Conservation (phyloP, 75 land plant species). For the Selaginella tamariscina region DNA sequence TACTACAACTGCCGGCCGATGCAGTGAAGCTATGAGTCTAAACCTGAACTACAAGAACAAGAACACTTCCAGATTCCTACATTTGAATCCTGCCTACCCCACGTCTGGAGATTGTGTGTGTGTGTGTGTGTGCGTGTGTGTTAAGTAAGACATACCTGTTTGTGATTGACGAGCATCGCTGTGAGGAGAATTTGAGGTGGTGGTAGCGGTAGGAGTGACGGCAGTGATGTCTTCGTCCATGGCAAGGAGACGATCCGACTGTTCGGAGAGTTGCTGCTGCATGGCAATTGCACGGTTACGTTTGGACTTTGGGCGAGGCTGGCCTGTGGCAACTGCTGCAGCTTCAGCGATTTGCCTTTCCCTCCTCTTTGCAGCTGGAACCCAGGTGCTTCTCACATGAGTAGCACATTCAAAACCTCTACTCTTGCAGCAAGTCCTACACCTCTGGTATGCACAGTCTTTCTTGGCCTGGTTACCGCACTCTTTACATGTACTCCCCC, state of each 20-base stretch:
- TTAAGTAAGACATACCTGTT: too few relatives aligned
- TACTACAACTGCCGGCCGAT: too few relatives aligned
- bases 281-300: background rate
- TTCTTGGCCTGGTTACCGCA: conserved; percentile 12
- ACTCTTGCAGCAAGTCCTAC: conserved; percentile 5
- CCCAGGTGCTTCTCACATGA: conserved; percentile 10
- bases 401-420: conserved; percentile 6
- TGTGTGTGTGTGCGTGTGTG: too few relatives aligned
- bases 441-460: conserved; percentile 8
- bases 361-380: conserved; percentile 7
- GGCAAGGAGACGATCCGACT: background rate
- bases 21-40: too few relatives aligned
- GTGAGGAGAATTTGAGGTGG: conserved; percentile 10
- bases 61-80: too few relatives aligned
- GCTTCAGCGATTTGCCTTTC: conserved; percentile 2
- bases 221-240: background rate
- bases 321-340: conserved; percentile 6
- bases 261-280: background rate
- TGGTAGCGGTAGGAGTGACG: conserved; percentile 5
- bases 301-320: conserved; percentile 8
- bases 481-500: background rate
- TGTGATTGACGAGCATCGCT: background rate
- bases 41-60: too few relatives aligned
- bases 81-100: too few relatives aligned
- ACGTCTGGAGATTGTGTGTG: too few relatives aligned